Evolutionary conservation across 1,284 basidiomycete species (phyloP), one percentile per base, ranked within the genome.

Genomic region (Malassezia globosa): DNA sequence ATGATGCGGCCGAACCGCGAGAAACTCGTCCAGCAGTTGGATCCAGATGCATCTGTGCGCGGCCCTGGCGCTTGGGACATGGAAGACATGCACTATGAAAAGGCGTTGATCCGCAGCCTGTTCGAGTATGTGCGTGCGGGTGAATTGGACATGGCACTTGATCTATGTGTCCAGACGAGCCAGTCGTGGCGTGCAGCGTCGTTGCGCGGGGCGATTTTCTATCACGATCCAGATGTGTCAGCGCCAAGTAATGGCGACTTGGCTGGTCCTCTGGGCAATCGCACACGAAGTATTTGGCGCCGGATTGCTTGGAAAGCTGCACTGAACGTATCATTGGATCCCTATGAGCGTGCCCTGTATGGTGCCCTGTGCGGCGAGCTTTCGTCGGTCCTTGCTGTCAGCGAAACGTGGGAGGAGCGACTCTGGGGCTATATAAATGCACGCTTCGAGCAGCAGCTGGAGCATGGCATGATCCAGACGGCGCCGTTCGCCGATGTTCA

Each of bases 121-220:
- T 89, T 85, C 72, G 79, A 81, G 27, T 83, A 83, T 58, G 76
- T 88, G 7, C 80, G 87, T 26, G 81, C 83, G 4, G 92, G 92
- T 14, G 77, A 82, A 56, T 72, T 94, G 16, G 83, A 84, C 23
- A 81, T 84, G 16, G 90, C 89, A 0, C 76, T 90, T 7, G 82
- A 85, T 33, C 74, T 90, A 11, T 92, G 87, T 66, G 75, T 82
- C 56, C 82, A 81, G 61, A 83, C 85, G 0, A 82, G 87, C 54
- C 85, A 92, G 60, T 83, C 86, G 3, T 96, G 90, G 90, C 78
- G 87, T 24, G 86, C 87, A 0, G 86, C 86, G 0, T 84, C 82
- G 48, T 80, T 92, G 25, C 79, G 83, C 4, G 88, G 87, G 2
- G 82, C 84, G 13, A 58, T 68, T 36, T 61, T 69, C 14, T 69